These are phyloP conservation scores for Xenoacremonium recifei DNA, from an alignment of 2,329 filamentous ascomycete genomes.

Conservation along the genomic window DNA sequence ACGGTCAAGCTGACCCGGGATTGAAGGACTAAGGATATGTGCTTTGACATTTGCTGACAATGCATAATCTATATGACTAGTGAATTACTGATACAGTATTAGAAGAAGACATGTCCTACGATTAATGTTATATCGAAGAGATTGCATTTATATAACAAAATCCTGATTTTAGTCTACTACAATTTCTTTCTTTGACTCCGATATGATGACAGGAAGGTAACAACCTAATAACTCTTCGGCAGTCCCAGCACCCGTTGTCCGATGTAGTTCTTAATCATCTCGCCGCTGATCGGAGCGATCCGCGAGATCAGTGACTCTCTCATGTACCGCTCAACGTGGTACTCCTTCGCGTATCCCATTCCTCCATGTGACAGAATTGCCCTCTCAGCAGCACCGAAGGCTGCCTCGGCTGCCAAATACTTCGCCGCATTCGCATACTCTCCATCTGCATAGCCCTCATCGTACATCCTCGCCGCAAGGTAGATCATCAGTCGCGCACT, in stretches of 20 bases:
- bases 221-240: background rate
- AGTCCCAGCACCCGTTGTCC: background rate
- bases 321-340: background rate
- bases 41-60: too few species aligned
- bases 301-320: background rate
- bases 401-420: background rate
- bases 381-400: background rate
- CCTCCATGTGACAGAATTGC: background rate
- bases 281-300: background rate
- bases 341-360: background rate
- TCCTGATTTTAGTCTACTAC: too few species aligned
- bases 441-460: background rate
- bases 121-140: too few species aligned
- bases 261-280: background rate
- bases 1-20: too few species aligned
- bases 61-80: too few species aligned
- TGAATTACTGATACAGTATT: too few species aligned
- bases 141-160: too few species aligned
- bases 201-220: too few species aligned
- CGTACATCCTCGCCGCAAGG: constrained; percentile 5
- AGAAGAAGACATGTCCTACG: too few species aligned
- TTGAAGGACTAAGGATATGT: too few species aligned
- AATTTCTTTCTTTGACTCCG: too few species aligned
- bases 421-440: background rate
- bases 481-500: constrained; percentile 15